These are phyloP conservation scores for Melanopsichium pennsylvanicum DNA, from an alignment of 1,284 basidiomycete genomes.

Conservation along the genomic window DNA sequence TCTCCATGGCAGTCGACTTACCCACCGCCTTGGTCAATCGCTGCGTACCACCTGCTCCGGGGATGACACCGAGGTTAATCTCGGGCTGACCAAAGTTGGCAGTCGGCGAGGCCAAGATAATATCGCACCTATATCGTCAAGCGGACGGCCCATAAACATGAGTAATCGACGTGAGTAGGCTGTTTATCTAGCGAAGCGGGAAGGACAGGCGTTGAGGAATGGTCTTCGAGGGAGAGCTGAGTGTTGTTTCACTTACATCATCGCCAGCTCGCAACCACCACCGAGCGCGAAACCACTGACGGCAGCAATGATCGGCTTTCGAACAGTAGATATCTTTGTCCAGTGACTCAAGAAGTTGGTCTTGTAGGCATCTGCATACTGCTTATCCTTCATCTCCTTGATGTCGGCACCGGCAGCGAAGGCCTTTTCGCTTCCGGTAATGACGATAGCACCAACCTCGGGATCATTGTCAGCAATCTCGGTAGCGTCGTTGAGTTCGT, in stretches of 20 bases:
- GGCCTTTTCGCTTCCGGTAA: slow-evolving; percentile 91
- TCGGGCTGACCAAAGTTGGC: slow-evolving; percentile 97
- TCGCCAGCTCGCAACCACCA: slow-evolving; percentile 93
- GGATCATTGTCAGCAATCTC: slow-evolving; percentile 74
- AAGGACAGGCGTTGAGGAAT: too few species aligned
- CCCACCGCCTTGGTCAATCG: slow-evolving; percentile 86
- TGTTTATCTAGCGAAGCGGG: too few species aligned
- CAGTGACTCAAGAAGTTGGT: slow-evolving; percentile 89
- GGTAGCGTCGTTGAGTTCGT: slow-evolving; percentile 80
- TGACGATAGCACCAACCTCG: slow-evolving; percentile 77
- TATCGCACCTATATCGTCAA: slow-evolving; percentile 86
- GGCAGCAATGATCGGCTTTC: slow-evolving; percentile 94
- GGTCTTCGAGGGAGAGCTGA: too few species aligned
- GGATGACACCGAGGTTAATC: slow-evolving; percentile 95
- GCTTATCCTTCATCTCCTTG: slow-evolving; percentile 91
- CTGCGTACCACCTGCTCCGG: slow-evolving; percentile 83
- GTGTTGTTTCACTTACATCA: slow-evolving; percentile 83
- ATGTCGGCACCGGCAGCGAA: slow-evolving; percentile 95
- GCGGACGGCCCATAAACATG: too few species aligned
- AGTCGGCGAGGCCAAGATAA: slow-evolving; percentile 90
- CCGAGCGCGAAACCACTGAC: slow-evolving; percentile 96
- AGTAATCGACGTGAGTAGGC: too few species aligned
- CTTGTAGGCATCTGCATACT: slow-evolving; percentile 85
- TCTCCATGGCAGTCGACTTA: slow-evolving; percentile 94
- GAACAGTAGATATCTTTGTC: slow-evolving; percentile 77